Evolutionary conservation across 305 asterid genomes (phyloP), one percentile per base, ranked within the genome.

Genomic region (Vinca major): DNA sequence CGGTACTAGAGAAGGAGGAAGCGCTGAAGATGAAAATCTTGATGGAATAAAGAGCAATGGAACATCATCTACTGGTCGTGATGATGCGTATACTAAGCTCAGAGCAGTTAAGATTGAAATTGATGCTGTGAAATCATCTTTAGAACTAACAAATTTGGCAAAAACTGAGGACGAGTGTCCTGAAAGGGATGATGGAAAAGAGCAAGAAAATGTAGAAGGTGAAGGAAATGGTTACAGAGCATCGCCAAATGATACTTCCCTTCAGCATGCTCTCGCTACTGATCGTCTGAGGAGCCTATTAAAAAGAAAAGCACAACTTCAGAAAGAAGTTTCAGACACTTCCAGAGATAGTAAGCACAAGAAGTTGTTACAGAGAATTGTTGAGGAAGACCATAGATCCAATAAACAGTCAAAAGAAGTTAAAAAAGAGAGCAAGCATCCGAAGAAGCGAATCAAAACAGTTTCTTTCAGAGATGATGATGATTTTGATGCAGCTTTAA

Each of bases 241-340:
- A 69, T 81, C 88, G 44, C 72, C 86, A 71, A 85, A 80, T 71
- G 90, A 81, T 77, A 74, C 74, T 73, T 77, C 84, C 49, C 93
- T 93, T 80, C 98, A 93, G 84, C 95, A 86, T 74, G 98, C 96
- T 80, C 86, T 93, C 72, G 93, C 95, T 60, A 76, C 89, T 64
- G 94, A 93, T 70, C 92, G 98, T 53, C 77, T 93, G 63, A 80
- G 69, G 73, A 93, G 96, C 82, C 80, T 93, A 75, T 77, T 81
- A 37, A 80, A 86, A 76, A 87, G 87, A n/a, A 90, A 86, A 86
- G 83, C 79, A 62, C 88, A 84, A 66, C 92, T 93, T 65, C 80
- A 89, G 83, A 84, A 84, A 73, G 94, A 88, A 78, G 82, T 90
- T 51, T 76, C 80, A 63, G 87, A 75, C 69, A 77, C 81, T 75